phyloP scores from a whole-genome alignment of 2,329 filamentous ascomycete species.

The Microcera coccophila region DNA sequence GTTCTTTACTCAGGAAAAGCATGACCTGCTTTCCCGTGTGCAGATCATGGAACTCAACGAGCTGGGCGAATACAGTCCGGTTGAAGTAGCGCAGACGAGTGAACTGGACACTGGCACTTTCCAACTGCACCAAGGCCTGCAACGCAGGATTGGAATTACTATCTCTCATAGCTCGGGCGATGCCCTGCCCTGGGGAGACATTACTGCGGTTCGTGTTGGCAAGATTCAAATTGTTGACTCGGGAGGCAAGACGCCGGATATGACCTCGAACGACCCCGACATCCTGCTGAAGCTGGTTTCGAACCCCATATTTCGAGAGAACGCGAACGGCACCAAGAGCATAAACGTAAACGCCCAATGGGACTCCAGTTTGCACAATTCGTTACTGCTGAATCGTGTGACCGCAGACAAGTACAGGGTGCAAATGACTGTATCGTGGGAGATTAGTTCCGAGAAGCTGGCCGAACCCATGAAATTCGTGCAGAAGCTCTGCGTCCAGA shows the following conservation, averaged over 20 bases:
- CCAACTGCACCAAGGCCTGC: slow-evolving; percentile 90
- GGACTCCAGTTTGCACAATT: slow-evolving; percentile 92
- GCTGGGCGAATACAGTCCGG: slow-evolving; percentile 82
- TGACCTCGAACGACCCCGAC: slow-evolving; percentile 67
- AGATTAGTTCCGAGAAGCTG: slow-evolving; percentile 76
- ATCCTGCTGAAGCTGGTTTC: slow-evolving; percentile 73
- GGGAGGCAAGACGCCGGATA: slow-evolving; percentile 77
- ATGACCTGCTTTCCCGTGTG: slow-evolving; percentile 83
- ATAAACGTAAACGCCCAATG: slow-evolving; percentile 88
- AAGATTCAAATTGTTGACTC: slow-evolving; percentile 80
- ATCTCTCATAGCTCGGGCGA: slow-evolving; percentile 91
- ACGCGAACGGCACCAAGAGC: slow-evolving; percentile 84
- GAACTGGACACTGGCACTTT: slow-evolving; percentile 86
- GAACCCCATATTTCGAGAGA: slow-evolving; percentile 74
- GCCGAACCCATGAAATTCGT: slow-evolving; percentile 86
- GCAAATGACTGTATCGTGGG: slow-evolving; percentile 82
- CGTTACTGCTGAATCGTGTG: slow-evolving; percentile 85
- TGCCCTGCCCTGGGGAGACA: slow-evolving; percentile 81
- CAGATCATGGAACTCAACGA: slow-evolving; percentile 92
- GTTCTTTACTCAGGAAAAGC: slow-evolving; percentile 88
- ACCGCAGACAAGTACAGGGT: slow-evolving; percentile 92
- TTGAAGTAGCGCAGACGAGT: slow-evolving; percentile 84
- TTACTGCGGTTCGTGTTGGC: slow-evolving; percentile 72
- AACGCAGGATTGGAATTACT: slow-evolving; percentile 80
- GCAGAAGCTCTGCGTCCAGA: slow-evolving; percentile 75